Evolutionary conservation across 345 rosid genomes (phyloP).

Genomic region (Eucalyptus viminalis): DNA sequence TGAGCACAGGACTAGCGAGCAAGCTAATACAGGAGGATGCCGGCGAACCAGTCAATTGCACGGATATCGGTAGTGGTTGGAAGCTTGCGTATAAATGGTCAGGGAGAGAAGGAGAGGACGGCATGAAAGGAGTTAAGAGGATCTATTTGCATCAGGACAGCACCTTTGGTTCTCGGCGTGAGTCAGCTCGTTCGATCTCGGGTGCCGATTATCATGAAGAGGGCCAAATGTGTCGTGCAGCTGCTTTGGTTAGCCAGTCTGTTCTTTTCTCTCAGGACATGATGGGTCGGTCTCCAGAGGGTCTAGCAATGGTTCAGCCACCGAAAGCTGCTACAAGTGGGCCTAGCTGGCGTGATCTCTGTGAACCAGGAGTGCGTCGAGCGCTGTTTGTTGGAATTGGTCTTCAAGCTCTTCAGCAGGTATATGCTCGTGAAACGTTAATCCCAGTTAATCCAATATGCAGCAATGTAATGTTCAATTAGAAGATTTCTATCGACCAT

Average conservation of each 20-base stretch:
- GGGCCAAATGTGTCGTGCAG: neutral
- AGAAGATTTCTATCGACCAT: neutral
- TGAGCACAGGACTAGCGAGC: neutral
- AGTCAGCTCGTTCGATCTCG: neutral
- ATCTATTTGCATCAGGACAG: conserved; percentile 15
- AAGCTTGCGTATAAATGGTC: conserved; percentile 16
- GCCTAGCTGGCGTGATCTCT: conserved; percentile 3
- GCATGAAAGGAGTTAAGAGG: conserved; percentile 10
- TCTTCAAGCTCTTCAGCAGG: conserved; percentile 28
- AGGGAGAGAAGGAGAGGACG: conserved; percentile 5
- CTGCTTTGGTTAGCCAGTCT: conserved; percentile 24
- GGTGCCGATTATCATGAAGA: neutral
- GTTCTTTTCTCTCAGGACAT: neutral
- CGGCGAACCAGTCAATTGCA: neutral
- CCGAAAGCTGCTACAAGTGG: neutral
- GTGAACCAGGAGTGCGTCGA: conserved; percentile 29
- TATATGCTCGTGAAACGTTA: neutral
- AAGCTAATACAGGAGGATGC: neutral
- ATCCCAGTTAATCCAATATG: neutral
- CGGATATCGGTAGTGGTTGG: conserved; percentile 27
- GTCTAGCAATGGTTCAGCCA: neutral
- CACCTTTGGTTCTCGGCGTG: neutral
- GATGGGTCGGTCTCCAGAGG: neutral
- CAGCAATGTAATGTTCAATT: neutral
- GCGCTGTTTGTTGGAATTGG: conserved; percentile 30